phyloP scores from a whole-genome alignment of 192 early-diverging fungal species.

The Rhizophagus sp. region DNA sequence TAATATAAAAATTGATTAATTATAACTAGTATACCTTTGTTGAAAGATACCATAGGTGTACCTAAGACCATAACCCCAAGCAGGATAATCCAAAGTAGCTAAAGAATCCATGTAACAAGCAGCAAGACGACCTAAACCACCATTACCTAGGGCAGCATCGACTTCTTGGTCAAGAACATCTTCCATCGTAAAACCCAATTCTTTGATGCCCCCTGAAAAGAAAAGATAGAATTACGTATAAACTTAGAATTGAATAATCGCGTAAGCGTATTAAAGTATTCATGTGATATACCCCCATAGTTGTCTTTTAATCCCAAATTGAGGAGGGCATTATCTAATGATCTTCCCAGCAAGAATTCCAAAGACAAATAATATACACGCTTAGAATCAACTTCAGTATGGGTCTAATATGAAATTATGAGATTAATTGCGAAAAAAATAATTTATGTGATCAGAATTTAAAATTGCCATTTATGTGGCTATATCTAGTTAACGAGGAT shows the following conservation, averaged over 20 bases:
- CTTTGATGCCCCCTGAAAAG: slow-evolving; percentile 50
- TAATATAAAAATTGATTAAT: not conserved
- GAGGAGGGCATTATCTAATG: slow-evolving; percentile 96
- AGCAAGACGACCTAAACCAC: slow-evolving; percentile 94
- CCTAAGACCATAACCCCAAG: slow-evolving; percentile 96
- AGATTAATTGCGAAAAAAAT: too few relatives aligned
- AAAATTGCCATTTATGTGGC: too few relatives aligned
- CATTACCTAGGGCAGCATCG: slow-evolving; percentile 97
- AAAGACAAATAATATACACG: slow-evolving; percentile 97
- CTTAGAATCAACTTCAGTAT: slow-evolving; percentile 82
- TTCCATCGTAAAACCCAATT: slow-evolving; percentile 91
- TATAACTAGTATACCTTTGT: slow-evolving; percentile 57
- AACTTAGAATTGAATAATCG: not conserved
- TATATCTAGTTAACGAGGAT: too few relatives aligned
- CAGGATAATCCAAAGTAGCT: slow-evolving; percentile 91
- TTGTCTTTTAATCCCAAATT: slow-evolving; percentile 81
- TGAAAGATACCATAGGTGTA: slow-evolving; percentile 99
- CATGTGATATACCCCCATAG: slow-evolving; percentile 62
- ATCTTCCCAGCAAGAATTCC: slow-evolving; percentile 95
- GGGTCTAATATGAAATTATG: slow-evolving; percentile 38
- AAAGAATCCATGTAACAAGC: slow-evolving; percentile 98
- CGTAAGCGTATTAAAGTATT: not conserved
- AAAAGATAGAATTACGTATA: not conserved
- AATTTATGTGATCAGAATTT: too few relatives aligned
- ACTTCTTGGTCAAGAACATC: slow-evolving; percentile 91